Base-by-base conservation (phyloP, 176 grass and related monocot species). In the Typha latifolia region DNA sequence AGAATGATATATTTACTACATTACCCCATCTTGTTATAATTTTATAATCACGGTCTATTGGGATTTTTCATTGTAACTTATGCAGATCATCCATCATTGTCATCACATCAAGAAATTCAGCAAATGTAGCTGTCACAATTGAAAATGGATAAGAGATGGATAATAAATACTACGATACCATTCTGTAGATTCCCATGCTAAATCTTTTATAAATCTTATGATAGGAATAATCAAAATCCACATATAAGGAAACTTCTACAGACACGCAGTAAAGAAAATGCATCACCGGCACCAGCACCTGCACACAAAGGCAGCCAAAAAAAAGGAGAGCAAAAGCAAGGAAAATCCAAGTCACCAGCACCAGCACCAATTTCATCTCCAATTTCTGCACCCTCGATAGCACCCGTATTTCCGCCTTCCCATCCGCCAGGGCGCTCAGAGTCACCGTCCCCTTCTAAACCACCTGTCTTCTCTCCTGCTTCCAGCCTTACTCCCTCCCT, bases 161-260 rank as follows among this genome's bases (percentile, higher is more conserved):
- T 59, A 2, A 19, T n/a, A 59, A 19, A 21, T 11, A 2, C 53
- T 22, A 22, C 53, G 12, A 59, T 59, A 19, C 6, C 53, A 57
- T 57, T 57, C n/a, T 20, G 20, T 57, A 0, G n/a, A 18, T 16
- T 11, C 6, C 15, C 37, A 69, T 66, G 26, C 63, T 66, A 43
- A n/a, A 14, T 48, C 12, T 59, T n/a, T 74, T 20, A 69, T 56
- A 65, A 27, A 55, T 79, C 1, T 1, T 76, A 68, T 19, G 62
- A 16, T 76, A 52, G 79, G 62, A 77, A 64, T 74, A 61, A 48
- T 47, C 79, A 69, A 72, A 62, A 56, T 70, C 51, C 47, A 8
- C 31, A 57, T n/a, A 51, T 26, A 0, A 62, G 80, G 79, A 85
- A 53, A 50, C 74, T 78, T 31, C 77, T 86, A 24, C 82, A 83